Evolutionary conservation across 108 stramenopile genomes (phyloP).

Genomic region (Nannochloropsis granulata): DNA sequence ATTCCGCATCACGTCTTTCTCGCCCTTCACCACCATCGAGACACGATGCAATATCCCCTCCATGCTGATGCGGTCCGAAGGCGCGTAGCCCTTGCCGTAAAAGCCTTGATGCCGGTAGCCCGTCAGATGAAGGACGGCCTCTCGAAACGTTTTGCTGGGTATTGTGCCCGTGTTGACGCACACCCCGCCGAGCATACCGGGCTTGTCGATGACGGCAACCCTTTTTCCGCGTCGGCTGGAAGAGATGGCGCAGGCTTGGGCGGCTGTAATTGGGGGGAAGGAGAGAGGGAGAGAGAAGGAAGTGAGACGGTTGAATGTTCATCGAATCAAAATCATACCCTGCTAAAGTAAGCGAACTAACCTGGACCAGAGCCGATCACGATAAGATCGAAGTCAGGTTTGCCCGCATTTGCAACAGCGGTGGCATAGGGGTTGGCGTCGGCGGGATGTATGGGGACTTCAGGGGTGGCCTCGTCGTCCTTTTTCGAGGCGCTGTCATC

Average conservation of each 20-base stretch:
- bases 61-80: background rate
- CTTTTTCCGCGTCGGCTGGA: background rate
- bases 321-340: background rate
- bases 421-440: background rate
- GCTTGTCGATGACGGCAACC: constrained; percentile 25
- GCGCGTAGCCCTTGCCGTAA: background rate
- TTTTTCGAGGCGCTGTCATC: background rate
- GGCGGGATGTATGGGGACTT: background rate
- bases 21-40: background rate
- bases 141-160: constrained; percentile 24
- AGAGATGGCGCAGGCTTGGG: background rate
- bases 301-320: background rate
- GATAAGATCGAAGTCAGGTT: background rate
- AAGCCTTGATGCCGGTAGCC: constrained; percentile 20
- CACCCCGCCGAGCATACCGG: constrained; percentile 11
- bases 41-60: background rate
- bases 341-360: background rate
- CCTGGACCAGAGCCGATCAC: background rate
- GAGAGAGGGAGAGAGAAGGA: background rate
- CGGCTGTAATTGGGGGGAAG: background rate
- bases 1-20: background rate
- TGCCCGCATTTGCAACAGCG: background rate
- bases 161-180: constrained; percentile 32
- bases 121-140: constrained; percentile 29
- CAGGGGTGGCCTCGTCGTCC: background rate